Evolutionary conservation across 2,329 filamentous ascomycete species (phyloP).

Genomic region (Hymenoscyphus salicellus): DNA sequence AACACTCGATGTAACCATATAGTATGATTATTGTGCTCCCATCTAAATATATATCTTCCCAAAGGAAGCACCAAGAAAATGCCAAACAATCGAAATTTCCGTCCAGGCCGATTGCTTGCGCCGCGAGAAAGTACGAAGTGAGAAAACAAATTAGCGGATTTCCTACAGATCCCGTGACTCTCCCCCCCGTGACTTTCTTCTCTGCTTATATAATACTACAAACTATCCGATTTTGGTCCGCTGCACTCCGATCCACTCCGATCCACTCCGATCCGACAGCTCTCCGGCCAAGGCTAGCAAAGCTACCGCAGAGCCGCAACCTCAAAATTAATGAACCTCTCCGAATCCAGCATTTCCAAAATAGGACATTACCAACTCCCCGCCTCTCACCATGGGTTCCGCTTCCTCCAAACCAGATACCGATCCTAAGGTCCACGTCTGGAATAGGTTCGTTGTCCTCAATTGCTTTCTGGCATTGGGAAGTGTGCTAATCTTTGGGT

Average conservation of each 20-base stretch:
- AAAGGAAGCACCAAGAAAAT: constrained; percentile 3
- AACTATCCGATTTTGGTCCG: too few relatives aligned
- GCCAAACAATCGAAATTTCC: constrained; percentile 12
- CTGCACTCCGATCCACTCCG: too few relatives aligned
- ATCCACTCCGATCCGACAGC: too few relatives aligned
- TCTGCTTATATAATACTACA: not conserved
- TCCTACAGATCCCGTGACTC: not conserved
- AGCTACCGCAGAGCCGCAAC: constrained; percentile 13
- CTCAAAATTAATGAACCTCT: constrained; percentile 20
- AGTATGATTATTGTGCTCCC: not conserved
- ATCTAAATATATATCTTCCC: not conserved
- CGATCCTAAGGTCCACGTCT: constrained; percentile 31
- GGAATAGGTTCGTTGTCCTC: constrained; percentile 28
- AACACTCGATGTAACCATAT: not conserved
- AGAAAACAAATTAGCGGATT: not conserved
- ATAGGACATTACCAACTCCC: constrained; percentile 12
- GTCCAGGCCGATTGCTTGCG: not conserved
- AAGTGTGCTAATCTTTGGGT: constrained; percentile 17
- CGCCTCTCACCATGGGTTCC: constrained; percentile 32
- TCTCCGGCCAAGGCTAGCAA: not conserved
- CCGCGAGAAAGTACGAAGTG: not conserved
- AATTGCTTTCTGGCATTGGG: not conserved
- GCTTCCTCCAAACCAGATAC: constrained; percentile 32
- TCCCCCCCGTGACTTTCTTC: too few relatives aligned
- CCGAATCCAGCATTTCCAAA: constrained; percentile 10